Base-by-base conservation (phyloP, 2,329 filamentous ascomycete genomes). In the Colletotrichum brevisporum region DNA sequence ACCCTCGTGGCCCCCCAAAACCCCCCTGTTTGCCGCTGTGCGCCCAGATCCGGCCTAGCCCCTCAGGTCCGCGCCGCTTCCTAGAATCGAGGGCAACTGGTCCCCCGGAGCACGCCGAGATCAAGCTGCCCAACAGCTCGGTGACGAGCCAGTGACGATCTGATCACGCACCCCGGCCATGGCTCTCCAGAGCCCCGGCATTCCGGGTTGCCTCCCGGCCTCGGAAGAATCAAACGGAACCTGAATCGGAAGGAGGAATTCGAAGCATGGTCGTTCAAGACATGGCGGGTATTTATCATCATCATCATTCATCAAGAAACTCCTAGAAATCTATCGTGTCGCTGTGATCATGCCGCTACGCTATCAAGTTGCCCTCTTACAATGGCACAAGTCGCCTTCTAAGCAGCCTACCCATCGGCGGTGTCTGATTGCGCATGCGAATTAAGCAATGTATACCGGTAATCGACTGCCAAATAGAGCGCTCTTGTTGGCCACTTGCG, bases 381-480 rank as follows among this genome's bases (percentile, higher is more conserved):
- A 10, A 8, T 36, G 1, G 31, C 31, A 36, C 31, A 36, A 36
- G 10, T 9, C 31, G 2, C 31, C 31, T 36, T 36, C 31, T 10
- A 36, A 36, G 8, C 31, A 36, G 31, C 9, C 31, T 36, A 10
- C 31, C 9, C 10, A 8, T 36, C 31, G 10, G 8, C 31, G 31
- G 8, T 9, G 9, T 6, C 31, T n/a, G 10, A 13, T 31, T 9
- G 2, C 18, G 31, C 26, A 13, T 9, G 18, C 31, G 31, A 12
- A 16, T 57, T 16, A 31, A 16, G 83, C 78, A 72, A 89, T 85
- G 68, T 86, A 89, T 10, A 89, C 85, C 0, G 86, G 86, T 80
- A 89, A 81, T 5, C 87, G 82, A 71, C 83, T 89, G 2, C 86
- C 86, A 41, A 84, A 73, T 5, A 89, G 76, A 76, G 88, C 86